Percentiles rank a stretch among this genome's conserved stretches.
These are phyloP conservation scores for Lactarius deliciosus DNA, from an alignment of 768 basidiomycete genomes.

Conservation along the genomic window DNA sequence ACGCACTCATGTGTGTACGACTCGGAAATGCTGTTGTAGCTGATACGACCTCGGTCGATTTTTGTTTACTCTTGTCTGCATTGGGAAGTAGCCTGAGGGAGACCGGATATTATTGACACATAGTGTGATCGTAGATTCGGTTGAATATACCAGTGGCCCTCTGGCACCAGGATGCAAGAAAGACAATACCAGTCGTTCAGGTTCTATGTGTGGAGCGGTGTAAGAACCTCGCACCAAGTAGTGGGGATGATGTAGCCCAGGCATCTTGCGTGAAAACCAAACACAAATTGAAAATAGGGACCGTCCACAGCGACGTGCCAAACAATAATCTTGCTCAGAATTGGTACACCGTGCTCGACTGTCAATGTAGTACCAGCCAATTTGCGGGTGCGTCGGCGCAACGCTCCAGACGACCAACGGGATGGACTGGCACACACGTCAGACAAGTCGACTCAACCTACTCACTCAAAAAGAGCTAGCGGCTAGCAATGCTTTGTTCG, in stretches of 20 bases:
- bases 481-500: neutral
- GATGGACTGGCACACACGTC: too few species aligned
- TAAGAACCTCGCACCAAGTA: neutral
- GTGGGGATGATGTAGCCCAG: too few species aligned
- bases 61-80: neutral
- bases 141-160: neutral
- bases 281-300: neutral
- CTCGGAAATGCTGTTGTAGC: too few species aligned
- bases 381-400: too few species aligned
- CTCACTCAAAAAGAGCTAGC: neutral
- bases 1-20: neutral
- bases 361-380: too few species aligned
- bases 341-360: too few species aligned
- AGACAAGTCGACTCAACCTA: too few species aligned
- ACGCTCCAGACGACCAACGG: too few species aligned
- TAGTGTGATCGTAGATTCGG: neutral
- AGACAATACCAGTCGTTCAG: neutral
- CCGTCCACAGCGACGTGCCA: neutral
- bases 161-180: neutral
- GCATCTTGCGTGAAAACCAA: neutral
- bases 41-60: neutral
- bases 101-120: neutral
- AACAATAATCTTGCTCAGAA: neutral
- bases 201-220: neutral
- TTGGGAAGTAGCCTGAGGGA: neutral